Conservation (phyloP, 352 stramenopile species). For the Globisporangium abappressorium region DNA sequence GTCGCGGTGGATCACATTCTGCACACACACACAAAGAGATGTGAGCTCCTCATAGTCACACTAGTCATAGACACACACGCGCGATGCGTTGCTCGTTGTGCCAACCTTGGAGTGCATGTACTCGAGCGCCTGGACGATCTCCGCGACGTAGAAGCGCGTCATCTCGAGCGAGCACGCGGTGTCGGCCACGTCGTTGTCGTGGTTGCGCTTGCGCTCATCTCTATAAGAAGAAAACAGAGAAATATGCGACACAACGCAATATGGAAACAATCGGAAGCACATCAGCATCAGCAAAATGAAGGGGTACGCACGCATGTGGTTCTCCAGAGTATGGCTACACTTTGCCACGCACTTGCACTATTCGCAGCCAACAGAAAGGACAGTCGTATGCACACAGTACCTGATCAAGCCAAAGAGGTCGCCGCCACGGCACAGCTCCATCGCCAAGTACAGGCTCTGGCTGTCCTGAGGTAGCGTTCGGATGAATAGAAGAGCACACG, state of each 20-base stretch:
- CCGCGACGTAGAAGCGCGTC: conserved; percentile 91
- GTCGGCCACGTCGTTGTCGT: conserved; percentile 50
- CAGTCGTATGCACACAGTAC: conserved; percentile 20
- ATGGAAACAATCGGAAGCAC: conserved; percentile 1
- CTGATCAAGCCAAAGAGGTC: conserved; percentile 80
- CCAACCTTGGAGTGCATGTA: conserved; percentile 92
- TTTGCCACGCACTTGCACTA: neutral
- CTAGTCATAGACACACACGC: neutral
- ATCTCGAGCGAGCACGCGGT: conserved; percentile 67
- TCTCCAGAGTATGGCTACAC: conserved; percentile 5
- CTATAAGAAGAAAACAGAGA: conserved; percentile 12
- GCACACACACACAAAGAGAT: conserved; percentile 14
- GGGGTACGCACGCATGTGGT: neutral
- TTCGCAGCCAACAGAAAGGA: neutral
- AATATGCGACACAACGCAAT: conserved; percentile 14
- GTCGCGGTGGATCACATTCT: conserved; percentile 95
- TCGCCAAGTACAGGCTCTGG: conserved; percentile 87
- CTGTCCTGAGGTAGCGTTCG: conserved; percentile 50
- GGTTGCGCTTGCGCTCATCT: conserved; percentile 53
- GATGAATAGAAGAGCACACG: neutral
- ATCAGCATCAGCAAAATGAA: conserved; percentile 3
- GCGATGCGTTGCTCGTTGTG: neutral
- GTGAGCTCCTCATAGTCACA: neutral
- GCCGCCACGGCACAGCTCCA: conserved; percentile 83
- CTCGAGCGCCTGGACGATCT: conserved; percentile 91